phyloP scores from a whole-genome alignment of 352 stramenopile genomes.

The Phytophthora nicotianae region DNA sequence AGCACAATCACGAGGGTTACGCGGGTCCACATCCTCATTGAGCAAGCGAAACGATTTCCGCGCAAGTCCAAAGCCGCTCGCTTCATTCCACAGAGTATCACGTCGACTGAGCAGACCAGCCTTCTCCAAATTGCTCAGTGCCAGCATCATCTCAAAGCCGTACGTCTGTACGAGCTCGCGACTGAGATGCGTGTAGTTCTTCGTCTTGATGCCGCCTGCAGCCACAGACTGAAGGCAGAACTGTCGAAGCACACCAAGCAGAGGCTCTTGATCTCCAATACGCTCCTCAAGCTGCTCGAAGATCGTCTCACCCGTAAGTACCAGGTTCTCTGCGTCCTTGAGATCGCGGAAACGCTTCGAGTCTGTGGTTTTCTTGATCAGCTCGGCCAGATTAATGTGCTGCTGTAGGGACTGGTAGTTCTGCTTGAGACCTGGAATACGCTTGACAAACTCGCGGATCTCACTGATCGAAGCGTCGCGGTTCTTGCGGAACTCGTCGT shows the following conservation, averaged over 20 bases:
- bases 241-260: slow-evolving; percentile 90
- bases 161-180: slow-evolving; percentile 97
- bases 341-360: slow-evolving; percentile 93
- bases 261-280: slow-evolving; percentile 92
- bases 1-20: slow-evolving; percentile 93
- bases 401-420: slow-evolving; percentile 96
- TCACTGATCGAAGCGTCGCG: slow-evolving; percentile 96
- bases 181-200: slow-evolving; percentile 94
- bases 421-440: slow-evolving; percentile 94
- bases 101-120: slow-evolving; percentile 90
- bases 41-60: slow-evolving; percentile 94
- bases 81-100: slow-evolving; percentile 87
- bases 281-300: slow-evolving; percentile 96
- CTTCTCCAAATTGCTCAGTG: slow-evolving; percentile 95
- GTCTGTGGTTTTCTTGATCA: slow-evolving; percentile 95
- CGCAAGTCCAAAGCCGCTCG: slow-evolving; percentile 84
- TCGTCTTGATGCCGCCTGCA: slow-evolving; percentile 92
- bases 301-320: slow-evolving; percentile 95
- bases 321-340: slow-evolving; percentile 94
- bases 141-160: slow-evolving; percentile 95
- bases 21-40: slow-evolving; percentile 94
- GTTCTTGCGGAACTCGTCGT: slow-evolving; percentile 95
- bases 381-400: slow-evolving; percentile 97
- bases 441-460: slow-evolving; percentile 99
- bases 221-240: slow-evolving; percentile 95